phyloP scores from a whole-genome alignment of 345 rosid genomes.

The Citrus maxima region DNA sequence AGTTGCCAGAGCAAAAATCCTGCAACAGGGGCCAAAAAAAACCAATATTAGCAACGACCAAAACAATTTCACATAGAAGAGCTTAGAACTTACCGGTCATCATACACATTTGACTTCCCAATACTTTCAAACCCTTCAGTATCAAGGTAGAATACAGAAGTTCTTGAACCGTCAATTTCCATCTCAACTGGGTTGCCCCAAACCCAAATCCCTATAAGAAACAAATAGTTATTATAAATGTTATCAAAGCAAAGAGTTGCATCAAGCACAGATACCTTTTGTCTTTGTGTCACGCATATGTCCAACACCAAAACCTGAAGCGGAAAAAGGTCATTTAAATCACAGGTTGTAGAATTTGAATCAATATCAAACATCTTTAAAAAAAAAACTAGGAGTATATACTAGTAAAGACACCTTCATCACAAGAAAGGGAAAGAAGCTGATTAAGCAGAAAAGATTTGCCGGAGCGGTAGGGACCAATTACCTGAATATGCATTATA shows the following conservation, averaged over 20 bases:
- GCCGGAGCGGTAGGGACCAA: slow-evolving; percentile 99
- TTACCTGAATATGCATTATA: slow-evolving; percentile 61
- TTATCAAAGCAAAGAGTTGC: slow-evolving; percentile 9
- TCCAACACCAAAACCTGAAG: slow-evolving; percentile 97
- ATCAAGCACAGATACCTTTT: slow-evolving; percentile 51
- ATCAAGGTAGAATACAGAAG: slow-evolving; percentile 92
- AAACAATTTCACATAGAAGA: neutral
- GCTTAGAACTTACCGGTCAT: slow-evolving; percentile 64
- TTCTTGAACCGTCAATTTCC: slow-evolving; percentile 70
- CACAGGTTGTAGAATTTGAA: slow-evolving; percentile 15
- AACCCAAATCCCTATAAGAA: slow-evolving; percentile 85
- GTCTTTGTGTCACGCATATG: slow-evolving; percentile 99
- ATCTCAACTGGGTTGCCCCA: slow-evolving; percentile 92
- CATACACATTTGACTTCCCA: slow-evolving; percentile 98
- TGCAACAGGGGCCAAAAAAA: slow-evolving; percentile 26
- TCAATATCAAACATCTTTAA: slow-evolving; percentile 2
- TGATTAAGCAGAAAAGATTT: slow-evolving; percentile 98
- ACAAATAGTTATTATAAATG: slow-evolving; percentile 10
- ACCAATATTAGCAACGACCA: slow-evolving; percentile 1
- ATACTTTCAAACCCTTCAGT: slow-evolving; percentile 98
- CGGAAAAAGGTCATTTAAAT: neutral
- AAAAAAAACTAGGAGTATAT: slow-evolving; percentile 3
- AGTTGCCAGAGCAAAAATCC: slow-evolving; percentile 98
- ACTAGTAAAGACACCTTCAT: slow-evolving; percentile 64
- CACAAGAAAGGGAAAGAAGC: slow-evolving; percentile 96